phyloP scores from a whole-genome alignment of 495 filamentous ascomycete species.

The Apodospora peruviana region DNA sequence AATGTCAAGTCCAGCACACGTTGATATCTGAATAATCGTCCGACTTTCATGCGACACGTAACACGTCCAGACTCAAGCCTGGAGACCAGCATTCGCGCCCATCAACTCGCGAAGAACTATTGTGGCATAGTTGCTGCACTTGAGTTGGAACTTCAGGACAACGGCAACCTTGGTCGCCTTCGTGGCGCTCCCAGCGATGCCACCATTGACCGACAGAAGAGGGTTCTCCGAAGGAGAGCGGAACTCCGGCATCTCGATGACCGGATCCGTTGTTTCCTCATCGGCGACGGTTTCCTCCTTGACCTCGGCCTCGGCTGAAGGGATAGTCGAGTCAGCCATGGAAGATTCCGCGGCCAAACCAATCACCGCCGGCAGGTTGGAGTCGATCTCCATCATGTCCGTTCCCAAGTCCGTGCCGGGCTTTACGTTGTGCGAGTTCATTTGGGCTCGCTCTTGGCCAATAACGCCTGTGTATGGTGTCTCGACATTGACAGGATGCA shows the following conservation, averaged over 20 bases:
- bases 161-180: slow-evolving; percentile 63
- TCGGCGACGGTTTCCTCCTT: neutral
- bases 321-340: slow-evolving; percentile 7
- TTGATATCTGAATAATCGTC: too few relatives aligned
- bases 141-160: slow-evolving; percentile 78
- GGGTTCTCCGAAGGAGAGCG: slow-evolving; percentile 23
- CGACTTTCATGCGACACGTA: too few relatives aligned
- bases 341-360: neutral
- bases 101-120: slow-evolving; percentile 83
- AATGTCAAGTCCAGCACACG: too few relatives aligned
- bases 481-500: neutral
- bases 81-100: slow-evolving; percentile 19
- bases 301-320: slow-evolving; percentile 2
- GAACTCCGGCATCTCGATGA: slow-evolving; percentile 13
- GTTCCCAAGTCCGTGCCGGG: neutral
- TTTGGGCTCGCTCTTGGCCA: neutral
- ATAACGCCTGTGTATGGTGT: too few relatives aligned
- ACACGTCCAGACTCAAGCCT: too few relatives aligned
- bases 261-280: too few relatives aligned
- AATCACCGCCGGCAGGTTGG: neutral
- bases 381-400: neutral
- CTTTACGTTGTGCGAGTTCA: neutral
- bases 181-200: slow-evolving; percentile 8
- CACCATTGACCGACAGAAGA: slow-evolving; percentile 3
- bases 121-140: slow-evolving; percentile 86